These are phyloP conservation scores for Leccinum subrobustum DNA, from an alignment of 1,284 basidiomycete species.

Conservation along the genomic window DNA sequence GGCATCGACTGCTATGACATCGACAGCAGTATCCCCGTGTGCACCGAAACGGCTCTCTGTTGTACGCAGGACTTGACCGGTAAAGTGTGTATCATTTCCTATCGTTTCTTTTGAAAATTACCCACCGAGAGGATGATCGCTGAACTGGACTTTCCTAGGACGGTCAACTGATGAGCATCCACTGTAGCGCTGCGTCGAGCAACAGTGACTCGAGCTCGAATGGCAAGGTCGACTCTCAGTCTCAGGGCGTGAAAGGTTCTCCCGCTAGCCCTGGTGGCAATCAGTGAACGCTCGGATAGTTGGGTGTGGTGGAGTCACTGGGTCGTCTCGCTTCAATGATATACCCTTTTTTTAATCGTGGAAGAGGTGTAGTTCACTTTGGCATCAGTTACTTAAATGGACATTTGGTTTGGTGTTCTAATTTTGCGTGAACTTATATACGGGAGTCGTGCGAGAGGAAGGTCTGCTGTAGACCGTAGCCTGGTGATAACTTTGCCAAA, in stretches of 20 bases:
- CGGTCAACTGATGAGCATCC: neutral
- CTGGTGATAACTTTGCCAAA: neutral
- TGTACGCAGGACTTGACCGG: neutral
- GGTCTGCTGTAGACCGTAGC: no score
- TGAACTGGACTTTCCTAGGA: neutral
- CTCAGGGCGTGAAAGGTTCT: neutral
- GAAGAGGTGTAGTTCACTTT: neutral
- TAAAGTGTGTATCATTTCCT: neutral
- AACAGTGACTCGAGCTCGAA: no score
- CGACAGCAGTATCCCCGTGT: neutral
- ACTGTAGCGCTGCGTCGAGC: neutral
- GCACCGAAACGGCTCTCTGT: neutral
- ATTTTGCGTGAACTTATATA: neutral
- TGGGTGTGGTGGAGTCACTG: neutral
- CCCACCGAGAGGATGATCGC: neutral
- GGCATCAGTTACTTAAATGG: neutral
- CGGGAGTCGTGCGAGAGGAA: neutral
- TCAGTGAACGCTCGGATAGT: neutral
- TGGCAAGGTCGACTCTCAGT: no score
- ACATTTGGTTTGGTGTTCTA: neutral
- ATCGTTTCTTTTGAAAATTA: neutral
- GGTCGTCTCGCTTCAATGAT: neutral
- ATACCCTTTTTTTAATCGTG: neutral
- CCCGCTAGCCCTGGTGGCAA: neutral
- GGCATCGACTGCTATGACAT: neutral